Percentiles rank a stretch among this genome's conserved stretches.
phyloP scores from a whole-genome alignment of 2,329 filamentous ascomycete species.

The Fusarium newnesense region DNA sequence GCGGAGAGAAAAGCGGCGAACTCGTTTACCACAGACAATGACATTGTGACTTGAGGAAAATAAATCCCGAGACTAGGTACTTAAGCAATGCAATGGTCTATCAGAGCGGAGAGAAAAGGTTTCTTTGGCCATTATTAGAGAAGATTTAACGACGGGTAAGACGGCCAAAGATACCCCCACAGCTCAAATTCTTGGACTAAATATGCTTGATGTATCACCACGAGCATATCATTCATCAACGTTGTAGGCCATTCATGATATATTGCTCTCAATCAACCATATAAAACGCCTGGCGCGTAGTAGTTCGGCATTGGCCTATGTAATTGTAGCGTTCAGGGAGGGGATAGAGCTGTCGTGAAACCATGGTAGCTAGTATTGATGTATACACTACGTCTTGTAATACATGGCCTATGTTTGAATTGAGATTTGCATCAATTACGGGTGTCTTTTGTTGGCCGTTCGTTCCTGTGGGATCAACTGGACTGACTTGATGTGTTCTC shows the following conservation, averaged over 20 bases:
- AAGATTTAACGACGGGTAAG: not conserved
- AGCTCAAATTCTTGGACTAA: not conserved
- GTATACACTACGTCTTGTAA: not conserved
- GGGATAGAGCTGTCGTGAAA: not conserved
- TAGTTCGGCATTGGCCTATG: not conserved
- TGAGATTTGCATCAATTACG: not conserved
- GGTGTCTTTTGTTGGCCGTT: not conserved
- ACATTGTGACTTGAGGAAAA: not conserved
- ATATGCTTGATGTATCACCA: not conserved
- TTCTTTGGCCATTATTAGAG: not conserved
- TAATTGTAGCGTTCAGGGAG: not conserved
- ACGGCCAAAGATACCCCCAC: not conserved
- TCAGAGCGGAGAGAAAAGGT: not conserved
- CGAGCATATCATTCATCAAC: not conserved
- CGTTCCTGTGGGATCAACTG: not conserved
- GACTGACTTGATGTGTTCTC: not conserved
- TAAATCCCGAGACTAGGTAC: not conserved
- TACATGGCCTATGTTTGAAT: not conserved
- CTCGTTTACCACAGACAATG: not conserved
- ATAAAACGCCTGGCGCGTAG: not conserved
- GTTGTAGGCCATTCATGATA: not conserved
- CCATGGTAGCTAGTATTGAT: not conserved
- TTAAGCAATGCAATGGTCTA: not conserved
- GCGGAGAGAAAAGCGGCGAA: not conserved
- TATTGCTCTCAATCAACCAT: not conserved